Base-by-base conservation (phyloP, 2,329 filamentous ascomycete species). In the Stagonosporopsis tanaceti region DNA sequence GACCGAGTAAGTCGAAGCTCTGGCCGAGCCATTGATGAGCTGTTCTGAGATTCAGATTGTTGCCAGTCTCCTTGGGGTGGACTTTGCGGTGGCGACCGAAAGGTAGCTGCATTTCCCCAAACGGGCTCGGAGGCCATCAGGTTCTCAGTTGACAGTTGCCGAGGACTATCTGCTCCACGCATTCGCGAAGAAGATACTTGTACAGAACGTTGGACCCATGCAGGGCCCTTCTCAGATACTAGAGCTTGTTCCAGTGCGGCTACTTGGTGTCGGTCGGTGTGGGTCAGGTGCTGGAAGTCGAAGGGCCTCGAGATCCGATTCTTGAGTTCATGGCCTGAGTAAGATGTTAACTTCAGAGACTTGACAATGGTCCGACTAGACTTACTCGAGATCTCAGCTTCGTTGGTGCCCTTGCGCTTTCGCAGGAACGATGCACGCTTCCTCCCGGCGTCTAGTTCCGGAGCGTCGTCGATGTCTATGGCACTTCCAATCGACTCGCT, bases 221-320 rank as follows among this genome's bases (percentile, higher is more conserved):
- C 56, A 6, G 79, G 80, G 27, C 80, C 80, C 20, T 87, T 75
- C 28, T 85, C 80, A 54, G 80, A 77, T 53, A 83, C 79, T 50
- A 81, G 79, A 12, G 82, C 77, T 32, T 79, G 80, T 37, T 85
- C 80, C 20, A 87, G 73, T 4, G 77, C 77, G 30, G 82, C 79
- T 53, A 87, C 80, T 53, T 87, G 82, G 24, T 81, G 73, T 24
- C 82, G 81, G 53, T 82, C 81, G 27, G 85, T 85, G 67, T 88
- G 85, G 34, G 84, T 85, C 50, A 89, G 73, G 66, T 88, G 86
- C 60, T 88, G 85, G 67, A 89, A 89, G 64, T 87, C 84, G 71
- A 86, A 89, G 1, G 86, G 86, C 54, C 81, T 81, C 0, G 86
- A 89, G 50, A 88, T 88, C 55, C 68, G 70, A 46, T 68, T 62